phyloP scores from a whole-genome alignment of 352 stramenopile species.

The Blastocystis sp. region DNA sequence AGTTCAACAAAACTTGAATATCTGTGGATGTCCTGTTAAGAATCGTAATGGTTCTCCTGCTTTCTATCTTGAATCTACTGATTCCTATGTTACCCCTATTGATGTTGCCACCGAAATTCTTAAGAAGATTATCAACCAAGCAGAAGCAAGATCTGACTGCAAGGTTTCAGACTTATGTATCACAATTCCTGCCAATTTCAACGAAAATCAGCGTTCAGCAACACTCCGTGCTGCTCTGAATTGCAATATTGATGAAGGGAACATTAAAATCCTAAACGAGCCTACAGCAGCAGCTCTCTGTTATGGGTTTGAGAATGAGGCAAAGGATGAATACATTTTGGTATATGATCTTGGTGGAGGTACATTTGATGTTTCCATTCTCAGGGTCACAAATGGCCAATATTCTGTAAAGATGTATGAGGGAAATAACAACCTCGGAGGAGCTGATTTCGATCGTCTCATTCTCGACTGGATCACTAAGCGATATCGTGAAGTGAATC shows the following conservation, averaged over 20 bases:
- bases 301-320: slow-evolving; percentile 23
- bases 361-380: slow-evolving; percentile 76
- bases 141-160: background rate
- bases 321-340: background rate
- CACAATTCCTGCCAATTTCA: slow-evolving; percentile 53
- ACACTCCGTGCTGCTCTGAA: background rate
- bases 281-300: slow-evolving; percentile 60
- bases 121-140: slow-evolving; percentile 96
- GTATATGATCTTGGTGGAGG: slow-evolving; percentile 77
- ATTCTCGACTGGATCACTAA: slow-evolving; percentile 99
- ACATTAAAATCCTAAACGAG: slow-evolving; percentile 26
- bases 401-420: slow-evolving; percentile 75
- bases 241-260: background rate
- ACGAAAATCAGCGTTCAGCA: slow-evolving; percentile 17
- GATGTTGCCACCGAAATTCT: slow-evolving; percentile 98
- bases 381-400: slow-evolving; percentile 83
- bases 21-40: slow-evolving; percentile 92
- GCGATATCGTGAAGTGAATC: slow-evolving; percentile 84
- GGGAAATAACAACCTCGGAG: slow-evolving; percentile 83
- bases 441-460: slow-evolving; percentile 84
- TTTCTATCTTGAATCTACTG: slow-evolving; percentile 83
- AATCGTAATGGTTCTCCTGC: slow-evolving; percentile 84
- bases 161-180: background rate
- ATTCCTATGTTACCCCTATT: slow-evolving; percentile 90
- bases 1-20: slow-evolving; percentile 92